Evolutionary conservation across 306 rosid species (phyloP).

Genomic region (Rubus parviflorus): DNA sequence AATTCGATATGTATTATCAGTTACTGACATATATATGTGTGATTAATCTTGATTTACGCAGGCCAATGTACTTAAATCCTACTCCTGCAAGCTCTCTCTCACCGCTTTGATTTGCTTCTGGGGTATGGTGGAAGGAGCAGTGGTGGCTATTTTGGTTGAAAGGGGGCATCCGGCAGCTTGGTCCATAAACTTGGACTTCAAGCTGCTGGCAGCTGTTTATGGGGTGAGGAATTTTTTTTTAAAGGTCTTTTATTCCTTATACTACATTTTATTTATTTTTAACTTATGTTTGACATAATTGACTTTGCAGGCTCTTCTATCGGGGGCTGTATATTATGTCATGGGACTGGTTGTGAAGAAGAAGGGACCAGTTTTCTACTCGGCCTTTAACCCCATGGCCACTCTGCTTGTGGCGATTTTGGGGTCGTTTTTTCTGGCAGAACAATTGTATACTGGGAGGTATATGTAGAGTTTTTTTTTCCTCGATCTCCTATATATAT

Average conservation of each 20-base stretch:
- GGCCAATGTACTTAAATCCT: not conserved
- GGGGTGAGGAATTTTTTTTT: not conserved
- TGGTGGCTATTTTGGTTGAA: not conserved
- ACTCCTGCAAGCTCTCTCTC: not conserved
- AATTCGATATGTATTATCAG: too few relatives aligned
- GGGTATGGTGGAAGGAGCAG: not conserved
- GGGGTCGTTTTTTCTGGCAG: not conserved
- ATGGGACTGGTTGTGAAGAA: not conserved
- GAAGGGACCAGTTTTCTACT: conserved; percentile 3
- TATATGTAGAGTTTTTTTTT: not conserved
- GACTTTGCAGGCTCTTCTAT: not conserved
- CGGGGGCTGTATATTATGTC: not conserved
- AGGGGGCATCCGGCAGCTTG: not conserved
- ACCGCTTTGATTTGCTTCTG: not conserved
- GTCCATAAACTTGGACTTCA: not conserved
- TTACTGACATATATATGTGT: not conserved
- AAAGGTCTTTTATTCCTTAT: too few relatives aligned
- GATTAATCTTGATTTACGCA: not conserved
- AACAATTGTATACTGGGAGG: not conserved
- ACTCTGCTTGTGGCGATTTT: not conserved
- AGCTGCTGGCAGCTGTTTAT: not conserved
- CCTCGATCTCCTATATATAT: too few relatives aligned
- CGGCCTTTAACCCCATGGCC: not conserved
- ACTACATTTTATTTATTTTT: not conserved
- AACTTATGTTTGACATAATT: not conserved